These are phyloP conservation scores for Physcia stellaris DNA, from an alignment of 495 filamentous ascomycete genomes.

Conservation along the genomic window DNA sequence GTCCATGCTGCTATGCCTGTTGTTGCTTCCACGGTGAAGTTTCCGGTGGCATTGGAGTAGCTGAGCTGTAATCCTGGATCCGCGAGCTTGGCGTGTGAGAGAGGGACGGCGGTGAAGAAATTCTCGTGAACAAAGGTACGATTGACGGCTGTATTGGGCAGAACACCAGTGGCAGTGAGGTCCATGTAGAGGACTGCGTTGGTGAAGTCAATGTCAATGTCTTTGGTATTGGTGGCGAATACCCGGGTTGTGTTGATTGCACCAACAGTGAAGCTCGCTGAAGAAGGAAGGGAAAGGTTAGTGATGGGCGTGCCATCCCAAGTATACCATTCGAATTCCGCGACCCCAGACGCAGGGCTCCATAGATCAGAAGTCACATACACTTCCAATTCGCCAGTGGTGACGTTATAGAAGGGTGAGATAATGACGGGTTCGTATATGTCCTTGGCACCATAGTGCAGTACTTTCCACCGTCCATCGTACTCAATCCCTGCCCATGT, in stretches of 20 bases:
- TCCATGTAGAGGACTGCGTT: slow-evolving; percentile 42
- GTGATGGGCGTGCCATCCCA: slow-evolving; percentile 19
- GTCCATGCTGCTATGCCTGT: slow-evolving; percentile 49
- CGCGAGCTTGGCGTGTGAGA: slow-evolving; percentile 37
- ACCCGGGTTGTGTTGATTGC: slow-evolving; percentile 47
- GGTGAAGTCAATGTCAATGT: slow-evolving; percentile 24
- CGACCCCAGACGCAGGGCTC: slow-evolving; percentile 17
- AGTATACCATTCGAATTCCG: slow-evolving; percentile 22
- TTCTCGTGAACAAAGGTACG: slow-evolving; percentile 41
- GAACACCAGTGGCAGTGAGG: slow-evolving; percentile 35
- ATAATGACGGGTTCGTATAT: slow-evolving; percentile 48
- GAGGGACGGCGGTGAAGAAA: slow-evolving; percentile 37
- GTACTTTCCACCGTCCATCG: slow-evolving; percentile 45
- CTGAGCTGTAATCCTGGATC: slow-evolving; percentile 40
- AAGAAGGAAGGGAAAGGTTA: slow-evolving; percentile 22
- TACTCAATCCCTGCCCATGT: slow-evolving; percentile 38
- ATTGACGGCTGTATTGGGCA: slow-evolving; percentile 36
- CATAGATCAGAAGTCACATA: slow-evolving; percentile 48
- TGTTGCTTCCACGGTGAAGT: slow-evolving; percentile 44
- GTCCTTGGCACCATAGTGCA: slow-evolving; percentile 47
- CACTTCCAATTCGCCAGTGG: slow-evolving; percentile 38
- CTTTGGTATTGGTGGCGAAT: slow-evolving; percentile 26
- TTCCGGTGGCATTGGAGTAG: slow-evolving; percentile 21
- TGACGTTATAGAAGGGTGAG: slow-evolving; percentile 45
- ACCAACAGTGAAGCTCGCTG: slow-evolving; percentile 37